phyloP scores from a whole-genome alignment of 768 basidiomycete species.

The Boletus huronensis region DNA sequence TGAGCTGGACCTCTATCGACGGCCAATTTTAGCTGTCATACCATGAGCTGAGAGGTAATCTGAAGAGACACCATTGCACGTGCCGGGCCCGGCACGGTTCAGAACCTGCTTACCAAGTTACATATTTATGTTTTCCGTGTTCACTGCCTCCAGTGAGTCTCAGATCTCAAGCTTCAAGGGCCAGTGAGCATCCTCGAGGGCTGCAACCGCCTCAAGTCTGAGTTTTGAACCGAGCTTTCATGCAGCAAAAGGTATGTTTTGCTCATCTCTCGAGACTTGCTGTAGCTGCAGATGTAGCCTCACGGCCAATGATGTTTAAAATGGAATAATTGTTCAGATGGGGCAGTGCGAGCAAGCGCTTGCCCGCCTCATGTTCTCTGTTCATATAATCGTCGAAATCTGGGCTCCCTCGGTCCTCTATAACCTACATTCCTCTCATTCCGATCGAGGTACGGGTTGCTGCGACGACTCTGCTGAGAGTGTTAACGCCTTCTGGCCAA shows the following conservation, averaged over 20 bases:
- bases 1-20: too few relatives aligned
- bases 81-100: too few relatives aligned
- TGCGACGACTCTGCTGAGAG: neutral
- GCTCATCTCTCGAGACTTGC: neutral
- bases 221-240: neutral
- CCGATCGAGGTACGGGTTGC: neutral
- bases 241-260: neutral
- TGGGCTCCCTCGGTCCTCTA: neutral
- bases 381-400: neutral
- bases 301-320: neutral
- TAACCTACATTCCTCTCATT: neutral
- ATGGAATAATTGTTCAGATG: neutral
- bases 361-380: neutral
- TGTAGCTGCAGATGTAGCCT: neutral
- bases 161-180: too few relatives aligned
- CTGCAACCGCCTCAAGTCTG: neutral
- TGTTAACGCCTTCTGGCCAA: too few relatives aligned
- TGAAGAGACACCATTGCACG: too few relatives aligned
- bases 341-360: slow-evolving; percentile 3
- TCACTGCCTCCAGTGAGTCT: too few relatives aligned
- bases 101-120: too few relatives aligned
- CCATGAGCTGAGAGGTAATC: too few relatives aligned
- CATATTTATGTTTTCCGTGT: too few relatives aligned
- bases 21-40: too few relatives aligned
- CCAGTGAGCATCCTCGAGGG: too few relatives aligned